These are phyloP conservation scores for Lolium perenne DNA, from an alignment of 176 grass and related monocot species.

Conservation along the genomic window DNA sequence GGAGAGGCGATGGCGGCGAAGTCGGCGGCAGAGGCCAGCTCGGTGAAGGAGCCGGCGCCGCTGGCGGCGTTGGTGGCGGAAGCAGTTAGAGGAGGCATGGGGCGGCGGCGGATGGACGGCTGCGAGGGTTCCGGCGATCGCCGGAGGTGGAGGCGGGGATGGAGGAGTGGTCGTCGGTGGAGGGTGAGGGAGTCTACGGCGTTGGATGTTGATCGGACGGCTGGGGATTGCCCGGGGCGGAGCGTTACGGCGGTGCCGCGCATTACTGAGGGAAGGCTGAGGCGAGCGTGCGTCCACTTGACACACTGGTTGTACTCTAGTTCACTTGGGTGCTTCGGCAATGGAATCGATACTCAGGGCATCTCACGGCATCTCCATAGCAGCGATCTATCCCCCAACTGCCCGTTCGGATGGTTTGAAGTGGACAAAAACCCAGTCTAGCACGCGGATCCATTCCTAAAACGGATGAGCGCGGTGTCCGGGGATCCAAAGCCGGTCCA, in stretches of 20 bases:
- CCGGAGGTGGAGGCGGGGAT: conserved; percentile 12
- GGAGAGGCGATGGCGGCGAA: conserved; percentile 56
- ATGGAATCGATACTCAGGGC: too few relatives aligned
- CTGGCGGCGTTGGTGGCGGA: not conserved
- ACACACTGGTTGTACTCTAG: too few relatives aligned
- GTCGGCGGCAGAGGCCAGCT: conserved; percentile 50
- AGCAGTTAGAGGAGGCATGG: conserved; percentile 32
- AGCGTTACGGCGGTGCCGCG: not conserved
- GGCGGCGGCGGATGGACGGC: not conserved
- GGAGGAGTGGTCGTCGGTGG: not conserved
- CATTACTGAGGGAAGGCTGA: conserved; percentile 7
- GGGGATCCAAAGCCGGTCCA: too few relatives aligned
- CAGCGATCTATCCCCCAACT: too few relatives aligned
- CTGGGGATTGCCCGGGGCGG: not conserved
- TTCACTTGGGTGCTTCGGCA: too few relatives aligned
- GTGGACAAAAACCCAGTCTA: too few relatives aligned
- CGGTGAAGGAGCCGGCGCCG: not conserved
- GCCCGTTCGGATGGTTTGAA: too few relatives aligned
- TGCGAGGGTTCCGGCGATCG: conserved; percentile 38
- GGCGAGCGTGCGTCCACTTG: not conserved
- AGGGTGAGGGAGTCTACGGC: not conserved
- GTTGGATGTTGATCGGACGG: conserved; percentile 68
- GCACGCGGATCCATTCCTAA: too few relatives aligned
- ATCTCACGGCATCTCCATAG: too few relatives aligned
- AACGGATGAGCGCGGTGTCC: too few relatives aligned